Conservation (phyloP, 108 stramenopile genomes). For the Fragilariopsis cylindrus region DNA sequence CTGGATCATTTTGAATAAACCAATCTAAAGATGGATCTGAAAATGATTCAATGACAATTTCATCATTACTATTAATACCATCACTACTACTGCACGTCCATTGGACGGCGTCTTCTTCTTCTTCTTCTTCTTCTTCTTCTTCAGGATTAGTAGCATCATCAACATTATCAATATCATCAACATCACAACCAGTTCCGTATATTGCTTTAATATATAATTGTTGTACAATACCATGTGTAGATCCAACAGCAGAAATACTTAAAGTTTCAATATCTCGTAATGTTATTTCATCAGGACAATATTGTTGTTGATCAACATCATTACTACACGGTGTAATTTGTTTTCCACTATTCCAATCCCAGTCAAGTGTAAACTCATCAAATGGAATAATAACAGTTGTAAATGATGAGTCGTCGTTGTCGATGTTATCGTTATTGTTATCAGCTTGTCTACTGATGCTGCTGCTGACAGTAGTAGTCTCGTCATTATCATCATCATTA, state of each 20-base stretch:
- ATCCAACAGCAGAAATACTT: background rate
- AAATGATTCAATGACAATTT: slow-evolving; percentile 43
- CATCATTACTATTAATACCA: background rate
- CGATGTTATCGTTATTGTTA: too few relatives aligned
- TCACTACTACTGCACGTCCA: slow-evolving; percentile 7
- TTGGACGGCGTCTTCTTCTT: background rate
- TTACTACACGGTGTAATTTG: slow-evolving; percentile 27
- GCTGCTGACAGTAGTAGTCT: too few relatives aligned
- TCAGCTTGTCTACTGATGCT: too few relatives aligned
- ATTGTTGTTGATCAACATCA: slow-evolving; percentile 20
- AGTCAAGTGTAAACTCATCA: slow-evolving; percentile 33
- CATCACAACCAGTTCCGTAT: background rate
- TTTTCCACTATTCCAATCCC: slow-evolving; percentile 46
- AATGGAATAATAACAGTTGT: slow-evolving; percentile 32
- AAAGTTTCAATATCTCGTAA: slow-evolving; percentile 33
- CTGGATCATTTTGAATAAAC: slow-evolving; percentile 49
- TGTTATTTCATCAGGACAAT: slow-evolving; percentile 32
- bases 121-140: background rate
- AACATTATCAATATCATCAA: background rate
- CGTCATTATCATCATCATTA: background rate
- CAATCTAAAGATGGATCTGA: slow-evolving; percentile 25
- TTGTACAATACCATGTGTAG: too few relatives aligned
- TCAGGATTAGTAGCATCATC: too few relatives aligned
- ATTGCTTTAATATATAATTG: background rate
- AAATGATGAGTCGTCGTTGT: background rate